These are phyloP conservation scores for Pseudonectria buxi DNA, from an alignment of 2,329 filamentous ascomycete species.

Conservation along the genomic window DNA sequence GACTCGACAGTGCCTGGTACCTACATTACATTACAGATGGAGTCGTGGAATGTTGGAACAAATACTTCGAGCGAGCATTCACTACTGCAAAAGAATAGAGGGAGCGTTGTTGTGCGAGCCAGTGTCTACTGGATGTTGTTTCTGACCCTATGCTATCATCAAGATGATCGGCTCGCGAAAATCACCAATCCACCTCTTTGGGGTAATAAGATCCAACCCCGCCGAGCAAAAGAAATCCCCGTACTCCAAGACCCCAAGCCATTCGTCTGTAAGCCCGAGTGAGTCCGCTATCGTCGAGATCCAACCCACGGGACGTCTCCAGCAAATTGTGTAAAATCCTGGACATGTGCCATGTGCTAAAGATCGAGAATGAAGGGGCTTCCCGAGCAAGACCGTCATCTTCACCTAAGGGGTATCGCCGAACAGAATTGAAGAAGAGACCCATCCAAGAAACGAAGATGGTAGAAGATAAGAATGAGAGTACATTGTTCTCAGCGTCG, in stretches of 20 bases:
- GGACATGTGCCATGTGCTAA: too few relatives aligned
- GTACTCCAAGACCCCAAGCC: slow-evolving; percentile 26
- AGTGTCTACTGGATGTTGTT: too few relatives aligned
- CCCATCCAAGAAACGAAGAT: slow-evolving; percentile 18
- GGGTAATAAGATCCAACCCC: slow-evolving; percentile 19
- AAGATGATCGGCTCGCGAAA: neutral
- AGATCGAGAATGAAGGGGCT: neutral
- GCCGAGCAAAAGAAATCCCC: slow-evolving; percentile 22
- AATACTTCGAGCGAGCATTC: too few relatives aligned
- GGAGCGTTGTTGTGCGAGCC: too few relatives aligned
- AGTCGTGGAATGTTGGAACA: too few relatives aligned
- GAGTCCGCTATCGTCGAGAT: too few relatives aligned
- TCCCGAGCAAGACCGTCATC: slow-evolving; percentile 14
- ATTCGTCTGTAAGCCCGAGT: slow-evolving; percentile 9
- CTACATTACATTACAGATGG: too few relatives aligned
- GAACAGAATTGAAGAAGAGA: slow-evolving; percentile 24
- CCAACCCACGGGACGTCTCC: too few relatives aligned
- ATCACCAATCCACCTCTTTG: slow-evolving; percentile 19
- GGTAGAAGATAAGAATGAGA: slow-evolving; percentile 13
- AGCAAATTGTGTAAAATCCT: too few relatives aligned
- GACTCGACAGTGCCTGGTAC: too few relatives aligned
- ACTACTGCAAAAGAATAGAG: too few relatives aligned
- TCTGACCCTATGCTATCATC: neutral
- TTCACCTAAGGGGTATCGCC: slow-evolving; percentile 30
- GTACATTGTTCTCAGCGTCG: slow-evolving; percentile 11